Base-by-base conservation (phyloP, 768 basidiomycete species). In the Rhodotorula graminis region DNA sequence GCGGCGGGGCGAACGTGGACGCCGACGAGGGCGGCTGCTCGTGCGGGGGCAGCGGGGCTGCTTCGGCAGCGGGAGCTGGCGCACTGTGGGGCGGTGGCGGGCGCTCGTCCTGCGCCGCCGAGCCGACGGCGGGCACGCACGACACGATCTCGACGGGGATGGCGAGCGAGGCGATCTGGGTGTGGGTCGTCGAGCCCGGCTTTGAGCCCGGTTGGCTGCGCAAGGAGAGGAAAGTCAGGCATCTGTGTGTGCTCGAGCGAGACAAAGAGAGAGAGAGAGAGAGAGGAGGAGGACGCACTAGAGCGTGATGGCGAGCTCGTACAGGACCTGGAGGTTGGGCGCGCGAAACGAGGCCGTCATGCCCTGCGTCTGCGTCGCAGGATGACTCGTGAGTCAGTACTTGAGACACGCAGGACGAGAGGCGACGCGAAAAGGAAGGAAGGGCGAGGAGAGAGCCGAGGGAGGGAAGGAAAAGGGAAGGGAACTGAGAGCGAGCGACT, bases 301-400 rank as follows among this genome's bases (percentile, higher is more conserved):
- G 46, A 74, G 47, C 18, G 58, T 50, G 53, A 74, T 50, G 42
- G 37, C 50, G 42, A 74, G 59, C 31, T 68, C 44, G 42, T 63
- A 74, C 14, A 53, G 49, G 19, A 74, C 69, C 27, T 66, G 53
- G 23, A 74, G 59, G 49, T 74, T 74, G 11, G 73, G 73, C 9
- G 66, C 69, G 31, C 62, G 37, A 58, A 74, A 74, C 11, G 62
- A 64, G 2, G 66, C 46, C 12, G 63, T 63, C 25, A 71, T 29
- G 7, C 63, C n/a, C 11, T 46, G 58, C 1, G 65, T 64, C 69
- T 73, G 44, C 11, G 33, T 21, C n/a, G n/a, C n/a, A n/a, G n/a
- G n/a, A n/a, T n/a, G n/a, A n/a, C n/a, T n/a, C n/a, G n/a, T n/a
- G n/a, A n/a, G n/a, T n/a, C n/a, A n/a, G n/a, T n/a, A n/a, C n/a